Evolutionary conservation across 805 yeast species (phyloP).

Genomic region (Blastobotrys americana): DNA sequence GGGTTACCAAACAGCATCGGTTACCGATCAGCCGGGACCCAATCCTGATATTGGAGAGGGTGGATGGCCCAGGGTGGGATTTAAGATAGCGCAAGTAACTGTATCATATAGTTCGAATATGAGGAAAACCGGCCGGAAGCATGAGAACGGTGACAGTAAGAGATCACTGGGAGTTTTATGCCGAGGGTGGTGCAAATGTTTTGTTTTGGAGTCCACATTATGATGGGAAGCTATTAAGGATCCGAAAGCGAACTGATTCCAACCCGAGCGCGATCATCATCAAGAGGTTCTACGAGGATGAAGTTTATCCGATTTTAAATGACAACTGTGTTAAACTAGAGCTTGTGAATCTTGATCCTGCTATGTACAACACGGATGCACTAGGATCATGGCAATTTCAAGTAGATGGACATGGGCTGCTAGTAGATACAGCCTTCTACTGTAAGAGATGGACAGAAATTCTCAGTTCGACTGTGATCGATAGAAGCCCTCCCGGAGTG

Average conservation of each 20-base stretch:
- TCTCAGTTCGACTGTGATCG: no score
- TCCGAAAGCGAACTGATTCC: constrained; percentile 26
- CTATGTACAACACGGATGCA: background rate
- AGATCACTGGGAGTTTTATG: constrained; percentile 47
- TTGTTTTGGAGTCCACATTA: constrained; percentile 36
- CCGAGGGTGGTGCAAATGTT: constrained; percentile 46
- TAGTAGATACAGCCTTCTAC: background rate
- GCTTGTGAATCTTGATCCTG: background rate
- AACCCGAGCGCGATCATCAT: constrained; percentile 30
- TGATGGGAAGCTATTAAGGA: constrained; percentile 29
- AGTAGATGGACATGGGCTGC: background rate
- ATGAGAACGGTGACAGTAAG: no score
- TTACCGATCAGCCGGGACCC: no score
- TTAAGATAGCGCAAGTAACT: no score
- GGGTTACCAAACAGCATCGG: no score
- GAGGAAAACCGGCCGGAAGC: no score
- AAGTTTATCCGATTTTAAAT: background rate
- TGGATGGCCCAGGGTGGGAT: no score
- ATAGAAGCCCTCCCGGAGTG: no score
- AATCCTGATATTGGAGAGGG: no score
- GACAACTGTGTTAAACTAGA: background rate
- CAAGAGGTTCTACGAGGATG: constrained; percentile 22
- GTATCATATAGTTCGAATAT: no score
- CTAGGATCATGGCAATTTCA: background rate
- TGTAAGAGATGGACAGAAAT: no score